phyloP scores from a whole-genome alignment of 164 flowering plant species.

The Warburgia ugandensis region DNA sequence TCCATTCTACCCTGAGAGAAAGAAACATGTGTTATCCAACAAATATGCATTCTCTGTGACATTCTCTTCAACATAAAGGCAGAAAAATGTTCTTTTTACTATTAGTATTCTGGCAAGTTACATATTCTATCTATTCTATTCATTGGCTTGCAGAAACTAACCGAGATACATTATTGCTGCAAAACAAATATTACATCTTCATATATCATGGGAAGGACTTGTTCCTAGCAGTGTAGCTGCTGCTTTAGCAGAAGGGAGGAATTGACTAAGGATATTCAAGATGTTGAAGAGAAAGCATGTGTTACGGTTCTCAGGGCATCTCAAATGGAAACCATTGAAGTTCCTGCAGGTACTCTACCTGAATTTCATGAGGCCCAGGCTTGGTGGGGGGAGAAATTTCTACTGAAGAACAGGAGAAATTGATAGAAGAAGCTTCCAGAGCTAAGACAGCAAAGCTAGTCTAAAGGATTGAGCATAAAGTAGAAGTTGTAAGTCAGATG shows the following conservation, averaged over 20 bases:
- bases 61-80: not conserved
- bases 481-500: slow-evolving; percentile 53
- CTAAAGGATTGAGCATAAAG: slow-evolving; percentile 65
- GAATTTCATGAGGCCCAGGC: slow-evolving; percentile 95
- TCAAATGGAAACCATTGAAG: slow-evolving; percentile 25
- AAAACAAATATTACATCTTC: slow-evolving; percentile 90
- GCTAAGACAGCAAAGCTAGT: slow-evolving; percentile 53
- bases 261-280: slow-evolving; percentile 51
- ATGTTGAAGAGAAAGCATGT: slow-evolving; percentile 40
- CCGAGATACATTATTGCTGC: slow-evolving; percentile 77
- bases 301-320: slow-evolving; percentile 15
- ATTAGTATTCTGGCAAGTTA: not conserved
- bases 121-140: not conserved
- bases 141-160: slow-evolving; percentile 49
- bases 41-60: not conserved
- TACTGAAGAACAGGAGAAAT: slow-evolving; percentile 56
- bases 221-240: slow-evolving; percentile 81
- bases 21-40: too few relatives aligned
- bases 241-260: slow-evolving; percentile 76
- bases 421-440: slow-evolving; percentile 69
- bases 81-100: not conserved
- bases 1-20: too few relatives aligned
- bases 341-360: slow-evolving; percentile 76
- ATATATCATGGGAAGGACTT: slow-evolving; percentile 92
- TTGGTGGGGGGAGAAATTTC: slow-evolving; percentile 88